These are phyloP conservation scores for Beauveria caledonica DNA, from an alignment of 2,329 filamentous ascomycete genomes.

Conservation along the genomic window DNA sequence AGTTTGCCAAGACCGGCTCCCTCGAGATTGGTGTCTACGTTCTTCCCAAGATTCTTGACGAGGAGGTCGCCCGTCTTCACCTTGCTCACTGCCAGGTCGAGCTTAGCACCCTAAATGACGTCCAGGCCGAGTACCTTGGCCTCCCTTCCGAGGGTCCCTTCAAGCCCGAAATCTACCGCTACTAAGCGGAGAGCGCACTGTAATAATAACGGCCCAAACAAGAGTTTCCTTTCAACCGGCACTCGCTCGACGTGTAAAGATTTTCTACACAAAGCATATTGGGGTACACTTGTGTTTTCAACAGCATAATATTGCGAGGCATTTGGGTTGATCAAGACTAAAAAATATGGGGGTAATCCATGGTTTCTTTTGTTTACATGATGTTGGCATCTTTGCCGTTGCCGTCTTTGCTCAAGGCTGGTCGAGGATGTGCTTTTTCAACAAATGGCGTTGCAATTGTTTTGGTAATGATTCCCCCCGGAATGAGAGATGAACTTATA, in stretches of 20 bases:
- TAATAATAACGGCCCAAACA: slow-evolving; percentile 22
- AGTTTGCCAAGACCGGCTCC: slow-evolving; percentile 89
- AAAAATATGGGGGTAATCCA: slow-evolving; percentile 17
- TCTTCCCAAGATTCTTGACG: slow-evolving; percentile 96
- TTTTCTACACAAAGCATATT: slow-evolving; percentile 23
- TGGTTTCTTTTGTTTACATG: slow-evolving; percentile 16
- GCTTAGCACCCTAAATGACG: slow-evolving; percentile 74
- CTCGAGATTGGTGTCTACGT: slow-evolving; percentile 90
- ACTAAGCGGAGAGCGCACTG: slow-evolving; percentile 28
- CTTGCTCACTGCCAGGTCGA: slow-evolving; percentile 89
- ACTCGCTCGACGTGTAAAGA: slow-evolving; percentile 27
- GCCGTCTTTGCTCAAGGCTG: neutral
- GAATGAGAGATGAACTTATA: slow-evolving; percentile 21
- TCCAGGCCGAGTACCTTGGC: slow-evolving; percentile 92
- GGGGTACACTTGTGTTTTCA: slow-evolving; percentile 34
- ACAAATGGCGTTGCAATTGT: slow-evolving; percentile 30
- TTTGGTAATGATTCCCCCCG: slow-evolving; percentile 28
- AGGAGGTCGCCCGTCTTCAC: slow-evolving; percentile 95
- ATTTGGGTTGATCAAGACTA: slow-evolving; percentile 24
- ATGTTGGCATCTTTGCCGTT: slow-evolving; percentile 6
- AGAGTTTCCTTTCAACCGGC: slow-evolving; percentile 32
- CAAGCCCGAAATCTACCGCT: slow-evolving; percentile 75
- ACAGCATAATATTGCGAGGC: slow-evolving; percentile 36
- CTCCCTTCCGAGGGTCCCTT: slow-evolving; percentile 80
- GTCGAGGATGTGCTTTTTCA: slow-evolving; percentile 30